Evolutionary conservation across 108 stramenopile genomes (phyloP), one percentile per base, ranked within the genome.

Genomic region (Discostella stelligeroides): DNA sequence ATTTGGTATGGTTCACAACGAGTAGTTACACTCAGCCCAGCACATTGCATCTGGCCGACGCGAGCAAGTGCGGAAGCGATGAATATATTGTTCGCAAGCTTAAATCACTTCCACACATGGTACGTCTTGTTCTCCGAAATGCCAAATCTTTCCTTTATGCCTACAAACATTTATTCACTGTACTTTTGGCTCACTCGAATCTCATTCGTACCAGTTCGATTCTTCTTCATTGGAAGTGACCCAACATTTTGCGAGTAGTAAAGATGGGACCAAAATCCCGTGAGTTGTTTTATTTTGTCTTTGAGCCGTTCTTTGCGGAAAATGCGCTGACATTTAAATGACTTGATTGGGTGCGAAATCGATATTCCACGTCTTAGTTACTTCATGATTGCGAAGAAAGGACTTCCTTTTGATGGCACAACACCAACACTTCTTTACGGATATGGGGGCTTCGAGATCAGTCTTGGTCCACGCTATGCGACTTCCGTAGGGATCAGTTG

Each of bases 381-480:
- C 61, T 85, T 85, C 42, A 75, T 82, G 64, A 64, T 80, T 39
- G 39, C 55, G 17, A 74, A 81, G 72, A 81, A 73, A 34, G 83
- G 48, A 23, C 17, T 75, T 50, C 27, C 48, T 27, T 15, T 77
- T 17, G 77, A 82, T 68, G 82, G 78, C 15, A 51, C 74, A 11
- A 80, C 59, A 10, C 78, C 78, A 1, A 72, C 66, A 15, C 73
- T 92, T 42, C 70, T 90, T 1, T 87, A 91, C 63, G 92, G 88
- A 57, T 98, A 98, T 61, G 97, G 98, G 27, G 97, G 99, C 12
- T 99, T 99, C 83, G 97, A 98, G 70, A 94, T 99, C 28, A 84
- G 84, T 14, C 82, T 99, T 17, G 88, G 86, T 14, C 99, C 99
- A 13, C 73, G 83, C 17, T 98, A 98, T 70, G 66, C 81, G 57